Conservation (phyloP, 768 basidiomycete genomes). For the Agaricus sinodeliciosus region DNA sequence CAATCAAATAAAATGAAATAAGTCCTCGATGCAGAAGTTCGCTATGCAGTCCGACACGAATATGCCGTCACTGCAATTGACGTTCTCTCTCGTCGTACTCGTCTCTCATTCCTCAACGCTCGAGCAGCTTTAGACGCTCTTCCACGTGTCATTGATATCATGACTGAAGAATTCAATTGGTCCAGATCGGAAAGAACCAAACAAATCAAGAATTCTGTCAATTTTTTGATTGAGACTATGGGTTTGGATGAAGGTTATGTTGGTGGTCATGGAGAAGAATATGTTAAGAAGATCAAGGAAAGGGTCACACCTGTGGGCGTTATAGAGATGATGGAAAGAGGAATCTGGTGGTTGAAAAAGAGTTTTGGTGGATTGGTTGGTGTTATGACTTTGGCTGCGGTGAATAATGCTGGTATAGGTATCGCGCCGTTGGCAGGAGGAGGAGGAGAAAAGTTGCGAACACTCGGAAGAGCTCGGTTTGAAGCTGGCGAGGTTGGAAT, state of each 20-base stretch:
- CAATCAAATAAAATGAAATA: neutral
- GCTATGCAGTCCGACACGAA: conserved; percentile 83
- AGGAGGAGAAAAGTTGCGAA: conserved; percentile 12
- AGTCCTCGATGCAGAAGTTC: conserved; percentile 92
- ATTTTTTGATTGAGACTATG: conserved; percentile 81
- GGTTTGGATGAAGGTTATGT: conserved; percentile 59
- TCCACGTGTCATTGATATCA: conserved; percentile 85
- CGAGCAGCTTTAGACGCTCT: conserved; percentile 80
- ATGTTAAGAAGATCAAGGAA: conserved; percentile 15
- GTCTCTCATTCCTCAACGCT: conserved; percentile 89
- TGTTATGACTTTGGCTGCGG: conserved; percentile 29
- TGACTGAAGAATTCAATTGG: conserved; percentile 86
- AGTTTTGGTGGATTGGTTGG: neutral
- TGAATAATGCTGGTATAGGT: conserved; percentile 9
- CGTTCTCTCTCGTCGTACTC: conserved; percentile 86
- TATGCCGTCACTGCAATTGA: conserved; percentile 92
- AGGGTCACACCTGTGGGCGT: conserved; percentile 14
- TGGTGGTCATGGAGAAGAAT: conserved; percentile 19
- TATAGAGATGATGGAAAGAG: conserved; percentile 14
- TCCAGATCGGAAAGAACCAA: conserved; percentile 42
- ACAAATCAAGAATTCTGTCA: conserved; percentile 54
- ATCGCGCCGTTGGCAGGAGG: neutral
- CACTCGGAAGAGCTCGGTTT: conserved; percentile 36
- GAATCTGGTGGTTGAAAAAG: conserved; percentile 2
- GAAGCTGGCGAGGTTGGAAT: conserved; percentile 37